phyloP scores from a whole-genome alignment of 2,329 filamentous ascomycete genomes.

The Cercospora sp. region DNA sequence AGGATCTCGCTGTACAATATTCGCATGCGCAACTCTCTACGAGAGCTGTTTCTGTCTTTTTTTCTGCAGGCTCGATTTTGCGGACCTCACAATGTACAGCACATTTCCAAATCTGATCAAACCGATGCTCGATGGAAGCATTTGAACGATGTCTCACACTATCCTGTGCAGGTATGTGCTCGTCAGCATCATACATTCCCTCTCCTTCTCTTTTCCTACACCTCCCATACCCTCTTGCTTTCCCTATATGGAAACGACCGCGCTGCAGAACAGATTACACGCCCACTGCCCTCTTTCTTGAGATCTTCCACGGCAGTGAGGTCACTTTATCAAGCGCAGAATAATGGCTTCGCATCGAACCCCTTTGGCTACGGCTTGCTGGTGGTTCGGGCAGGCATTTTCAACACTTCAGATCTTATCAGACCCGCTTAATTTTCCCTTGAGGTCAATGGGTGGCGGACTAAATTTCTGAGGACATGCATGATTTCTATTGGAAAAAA shows the following conservation, averaged over 20 bases:
- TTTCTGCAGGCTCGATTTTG: not conserved
- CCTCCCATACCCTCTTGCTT: constrained; percentile 1
- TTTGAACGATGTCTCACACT: not conserved
- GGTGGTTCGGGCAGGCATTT: constrained; percentile 7
- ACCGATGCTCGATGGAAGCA: not conserved
- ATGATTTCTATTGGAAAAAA: no score
- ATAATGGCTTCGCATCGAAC: constrained; percentile 4
- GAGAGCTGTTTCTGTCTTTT: not conserved
- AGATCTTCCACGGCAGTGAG: constrained; percentile 31
- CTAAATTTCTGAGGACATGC: constrained; percentile 38
- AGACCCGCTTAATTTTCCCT: constrained; percentile 35
- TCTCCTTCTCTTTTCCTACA: not conserved
- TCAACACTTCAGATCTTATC: constrained; percentile 29
- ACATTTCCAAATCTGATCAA: not conserved
- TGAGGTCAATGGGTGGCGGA: constrained; percentile 35
- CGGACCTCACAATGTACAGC: constrained; percentile 10
- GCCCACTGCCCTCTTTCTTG: constrained; percentile 29
- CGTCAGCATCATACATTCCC: not conserved
- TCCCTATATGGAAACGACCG: constrained; percentile 11
- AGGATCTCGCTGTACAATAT: constrained; percentile 15
- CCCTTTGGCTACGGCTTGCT: not conserved
- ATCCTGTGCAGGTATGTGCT: not conserved
- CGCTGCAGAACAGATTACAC: constrained; percentile 39
- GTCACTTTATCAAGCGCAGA: constrained; percentile 31
- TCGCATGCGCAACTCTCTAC: constrained; percentile 7